Evolutionary conservation across 768 basidiomycete genomes (phyloP), one percentile per base, ranked within the genome.

Genomic region (Suillus clintonianus): DNA sequence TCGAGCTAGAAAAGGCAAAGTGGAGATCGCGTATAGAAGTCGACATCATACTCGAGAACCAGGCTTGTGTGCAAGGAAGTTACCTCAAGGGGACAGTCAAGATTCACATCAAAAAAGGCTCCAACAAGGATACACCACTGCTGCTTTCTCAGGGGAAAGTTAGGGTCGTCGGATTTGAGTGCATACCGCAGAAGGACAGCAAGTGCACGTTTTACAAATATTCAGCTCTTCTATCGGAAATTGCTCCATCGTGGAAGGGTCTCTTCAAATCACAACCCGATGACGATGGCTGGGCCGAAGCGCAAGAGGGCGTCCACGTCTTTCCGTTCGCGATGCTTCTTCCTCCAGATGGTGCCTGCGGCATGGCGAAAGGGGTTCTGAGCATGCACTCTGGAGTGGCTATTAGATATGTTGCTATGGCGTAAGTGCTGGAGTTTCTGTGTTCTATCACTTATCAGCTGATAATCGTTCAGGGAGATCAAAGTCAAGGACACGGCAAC

Each of bases 81-180:
- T 79, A 81, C 66, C 76, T 97, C 50, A 83, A 83, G 51, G 95
- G 95, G 3, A 77, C 82, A 45, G 78, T 95, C 76, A 85, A 88
- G 56, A 77, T 96, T 45, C 81, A 81, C 37, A 82, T 97, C 22
- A 81, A 82, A 59, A 81, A 84, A 54, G 82, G 83, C 32, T 70
- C 79, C 34, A 85, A 81, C 72, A 86, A 86, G 67, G 85, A 85
- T 62, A 72, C 82, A 2, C 79, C 85, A n/a, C 71, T 94, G 4
- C 78, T 87, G 67, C 75, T 97, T 15, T 87, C 87, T 43, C 87
- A 83, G 42, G 92, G 88, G 5, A 96, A 94, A 78, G 74, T 96
- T 37, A 82, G 94, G 63, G 81, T 95, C 24, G 83, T 96, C 59
- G 94, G 95, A 5, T 95, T 94, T 72, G 95, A 97, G 78, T 87